phyloP scores from a whole-genome alignment of 805 yeast genomes.

The Ogataea minuta region DNA sequence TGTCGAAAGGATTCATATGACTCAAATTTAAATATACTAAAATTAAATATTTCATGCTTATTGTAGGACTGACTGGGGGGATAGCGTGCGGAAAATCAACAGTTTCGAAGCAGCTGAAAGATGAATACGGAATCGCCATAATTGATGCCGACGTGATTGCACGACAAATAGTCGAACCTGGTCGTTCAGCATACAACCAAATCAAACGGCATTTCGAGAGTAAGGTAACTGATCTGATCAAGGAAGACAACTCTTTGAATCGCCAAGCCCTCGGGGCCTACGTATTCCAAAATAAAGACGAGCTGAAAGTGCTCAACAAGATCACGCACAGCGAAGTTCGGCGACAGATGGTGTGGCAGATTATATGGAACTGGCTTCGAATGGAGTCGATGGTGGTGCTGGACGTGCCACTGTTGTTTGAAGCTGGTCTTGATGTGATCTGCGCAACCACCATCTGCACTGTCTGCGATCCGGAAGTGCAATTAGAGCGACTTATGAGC shows the following conservation, averaged over 20 bases:
- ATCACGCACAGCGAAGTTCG: constrained; percentile 89
- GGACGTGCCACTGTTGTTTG: constrained; percentile 91
- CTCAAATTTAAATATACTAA: neutral
- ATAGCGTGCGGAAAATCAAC: constrained; percentile 97
- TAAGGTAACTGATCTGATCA: constrained; percentile 49
- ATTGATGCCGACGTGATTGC: constrained; percentile 94
- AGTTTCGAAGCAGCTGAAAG: constrained; percentile 59
- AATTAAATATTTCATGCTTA: constrained; percentile 55
- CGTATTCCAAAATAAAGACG: constrained; percentile 68
- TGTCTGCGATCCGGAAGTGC: constrained; percentile 54
- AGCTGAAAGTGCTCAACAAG: constrained; percentile 58
- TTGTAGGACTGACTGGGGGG: constrained; percentile 96
- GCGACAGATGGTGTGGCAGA: constrained; percentile 56
- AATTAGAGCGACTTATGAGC: constrained; percentile 56
- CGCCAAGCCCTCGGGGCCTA: constrained; percentile 72
- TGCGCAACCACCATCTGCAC: constrained; percentile 77
- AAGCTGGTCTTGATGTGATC: constrained; percentile 62
- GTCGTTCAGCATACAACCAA: constrained; percentile 62
- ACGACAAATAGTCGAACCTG: constrained; percentile 79
- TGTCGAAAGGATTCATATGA: constrained; percentile 18
- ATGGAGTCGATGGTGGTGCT: constrained; percentile 63
- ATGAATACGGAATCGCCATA: constrained; percentile 52
- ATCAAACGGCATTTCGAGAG: constrained; percentile 61
- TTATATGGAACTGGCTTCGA: constrained; percentile 55
- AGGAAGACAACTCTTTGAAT: constrained; percentile 53